Conservation (phyloP, 192 early-diverging fungal species). For the Coemansia sp. region DNA sequence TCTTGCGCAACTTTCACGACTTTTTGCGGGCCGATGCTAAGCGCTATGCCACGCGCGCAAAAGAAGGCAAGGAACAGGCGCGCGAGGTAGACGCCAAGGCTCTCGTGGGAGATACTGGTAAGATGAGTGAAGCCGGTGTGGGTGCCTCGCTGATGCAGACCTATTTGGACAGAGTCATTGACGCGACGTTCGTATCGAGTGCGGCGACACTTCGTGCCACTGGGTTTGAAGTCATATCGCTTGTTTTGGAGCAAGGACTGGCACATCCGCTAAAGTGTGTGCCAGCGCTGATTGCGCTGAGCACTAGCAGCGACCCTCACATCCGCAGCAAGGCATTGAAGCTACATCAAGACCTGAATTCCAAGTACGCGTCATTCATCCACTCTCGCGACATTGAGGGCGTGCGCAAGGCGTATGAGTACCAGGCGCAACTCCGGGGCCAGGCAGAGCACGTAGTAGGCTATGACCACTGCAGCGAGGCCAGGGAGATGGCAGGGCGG, state of each 20-base stretch:
- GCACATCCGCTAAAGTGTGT: slow-evolving; percentile 92
- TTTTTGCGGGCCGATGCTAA: slow-evolving; percentile 68
- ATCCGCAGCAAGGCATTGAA: slow-evolving; percentile 72
- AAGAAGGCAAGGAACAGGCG: slow-evolving; percentile 30
- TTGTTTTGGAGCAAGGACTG: slow-evolving; percentile 88
- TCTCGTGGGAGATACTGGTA: slow-evolving; percentile 79
- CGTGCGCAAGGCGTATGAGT: slow-evolving; percentile 72
- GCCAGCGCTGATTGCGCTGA: slow-evolving; percentile 83
- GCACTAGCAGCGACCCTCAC: slow-evolving; percentile 65
- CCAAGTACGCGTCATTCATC: slow-evolving; percentile 88
- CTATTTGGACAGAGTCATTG: slow-evolving; percentile 75
- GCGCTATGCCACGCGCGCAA: slow-evolving; percentile 56
- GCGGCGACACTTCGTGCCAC: slow-evolving; percentile 62
- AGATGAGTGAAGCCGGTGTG: slow-evolving; percentile 84
- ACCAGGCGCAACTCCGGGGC: slow-evolving; percentile 59
- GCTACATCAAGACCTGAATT: slow-evolving; percentile 73
- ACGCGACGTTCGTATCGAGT: slow-evolving; percentile 63
- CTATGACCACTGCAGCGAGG: slow-evolving; percentile 26
- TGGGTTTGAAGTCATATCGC: slow-evolving; percentile 78
- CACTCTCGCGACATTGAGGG: slow-evolving; percentile 80
- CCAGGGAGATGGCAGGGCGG: slow-evolving; percentile 31
- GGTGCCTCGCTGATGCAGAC: slow-evolving; percentile 88
- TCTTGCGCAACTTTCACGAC: slow-evolving; percentile 72
- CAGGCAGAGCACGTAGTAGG: slow-evolving; percentile 44
- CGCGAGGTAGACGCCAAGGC: slow-evolving; percentile 70